Base-by-base conservation (phyloP, 1,139 yeast species). In the Yamadazyma spencermartinsiae region DNA sequence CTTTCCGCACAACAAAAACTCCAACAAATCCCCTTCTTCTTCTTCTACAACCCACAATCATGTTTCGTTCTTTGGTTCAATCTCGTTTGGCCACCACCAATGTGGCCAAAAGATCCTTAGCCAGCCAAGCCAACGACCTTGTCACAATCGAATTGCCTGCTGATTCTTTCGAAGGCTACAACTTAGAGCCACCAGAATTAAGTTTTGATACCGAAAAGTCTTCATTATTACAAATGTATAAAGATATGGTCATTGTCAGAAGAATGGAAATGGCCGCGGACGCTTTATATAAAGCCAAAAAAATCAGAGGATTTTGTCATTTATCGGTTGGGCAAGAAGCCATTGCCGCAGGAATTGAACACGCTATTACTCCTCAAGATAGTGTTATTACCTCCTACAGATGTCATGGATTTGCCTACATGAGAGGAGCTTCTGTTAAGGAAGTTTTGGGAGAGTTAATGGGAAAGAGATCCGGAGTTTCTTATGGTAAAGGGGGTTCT, bases 251-350 rank as follows among this genome's bases (percentile, higher is more conserved):
- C 51, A 70, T 85, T 52, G 82, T 90, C 60, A 82, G 98, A 76
- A 86, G 98, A 71, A 82, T 92, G 92, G 98, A 92, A 73, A 90
- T 92, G 96, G 96, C 97, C 27, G 82, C 98, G 42, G 98, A 92
- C 62, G 98, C 98, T 26, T 75, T 94, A 51, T 92, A 92, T 78
- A 92, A 92, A 76, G 96, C 98, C 60, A 92, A 92, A 77, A 89
- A 92, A 74, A 90, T 92, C 60, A 81, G 98, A 72, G 98, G 98
- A 53, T 92, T 92, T 82, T 89, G 98, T 72, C 98, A 92, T 70
- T 79, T 94, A 72, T 87, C 96, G n/a, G 90, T 87, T 48, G 98
- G 98, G 59, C 98, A 92, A 73, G 98, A 92, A 74, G 98, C 98
- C 46, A 80, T 92, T 67, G 96, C 98, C 45, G 97, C 90, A 48